Evolutionary conservation across 2,329 filamentous ascomycete species (phyloP).

Genomic region (Xylariaceae sp.): DNA sequence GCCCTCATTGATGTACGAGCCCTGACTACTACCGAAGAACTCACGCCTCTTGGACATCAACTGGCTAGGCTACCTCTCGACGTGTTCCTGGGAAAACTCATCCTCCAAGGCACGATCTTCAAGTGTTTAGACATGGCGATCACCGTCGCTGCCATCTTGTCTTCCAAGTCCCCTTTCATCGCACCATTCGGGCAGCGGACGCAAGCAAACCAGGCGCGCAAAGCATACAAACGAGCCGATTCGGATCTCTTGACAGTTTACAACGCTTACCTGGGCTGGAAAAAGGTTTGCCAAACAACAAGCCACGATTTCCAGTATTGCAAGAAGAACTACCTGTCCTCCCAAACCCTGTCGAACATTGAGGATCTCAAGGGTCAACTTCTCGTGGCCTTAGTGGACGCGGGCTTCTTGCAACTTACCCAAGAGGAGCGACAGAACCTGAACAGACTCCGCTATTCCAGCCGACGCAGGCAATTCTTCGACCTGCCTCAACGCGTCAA

Average conservation of each 20-base stretch:
- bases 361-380: slow-evolving; percentile 95
- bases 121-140: slow-evolving; percentile 87
- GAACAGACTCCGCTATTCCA: slow-evolving; percentile 61
- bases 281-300: slow-evolving; percentile 67
- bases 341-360: slow-evolving; percentile 85
- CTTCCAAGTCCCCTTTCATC: slow-evolving; percentile 90
- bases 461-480: slow-evolving; percentile 70
- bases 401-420: slow-evolving; percentile 72
- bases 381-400: slow-evolving; percentile 76
- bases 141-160: slow-evolving; percentile 87
- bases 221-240: slow-evolving; percentile 76
- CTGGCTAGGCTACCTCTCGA: slow-evolving; percentile 86
- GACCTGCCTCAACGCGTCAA: slow-evolving; percentile 72
- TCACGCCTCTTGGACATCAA: slow-evolving; percentile 82
- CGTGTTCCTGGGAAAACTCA: slow-evolving; percentile 90
- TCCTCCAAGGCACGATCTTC: slow-evolving; percentile 80
- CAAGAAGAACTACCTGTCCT: slow-evolving; percentile 85
- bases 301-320: slow-evolving; percentile 84
- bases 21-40: slow-evolving; percentile 70
- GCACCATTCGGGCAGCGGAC: slow-evolving; percentile 77
- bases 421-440: slow-evolving; percentile 65
- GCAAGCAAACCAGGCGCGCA: slow-evolving; percentile 74
- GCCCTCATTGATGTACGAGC: slow-evolving; percentile 90
- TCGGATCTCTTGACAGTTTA: slow-evolving; percentile 91
- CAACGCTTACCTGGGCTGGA: slow-evolving; percentile 90